Base-by-base conservation (phyloP, 2,329 filamentous ascomycete species). In the Furcasterigmium furcatum region DNA sequence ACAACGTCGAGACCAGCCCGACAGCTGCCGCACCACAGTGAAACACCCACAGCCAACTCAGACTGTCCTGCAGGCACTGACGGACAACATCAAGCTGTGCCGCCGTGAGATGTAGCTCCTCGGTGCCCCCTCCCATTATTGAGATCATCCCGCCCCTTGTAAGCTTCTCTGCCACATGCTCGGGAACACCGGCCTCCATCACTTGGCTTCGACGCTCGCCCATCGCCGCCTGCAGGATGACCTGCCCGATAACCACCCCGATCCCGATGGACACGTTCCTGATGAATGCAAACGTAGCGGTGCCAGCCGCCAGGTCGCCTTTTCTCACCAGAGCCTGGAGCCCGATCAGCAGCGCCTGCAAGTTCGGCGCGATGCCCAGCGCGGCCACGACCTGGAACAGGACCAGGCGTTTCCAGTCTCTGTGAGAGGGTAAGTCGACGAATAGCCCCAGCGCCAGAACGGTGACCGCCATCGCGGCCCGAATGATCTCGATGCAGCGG, bases 211-310 rank as follows among this genome's bases (percentile, higher is more conserved):
- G 70, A 53, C 81, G 77, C 39, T 69, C 71, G 52, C 80, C 66
- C 82, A 90, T 88, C 48, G 77, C 69, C 60, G 91, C 91, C 64
- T 89, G 84, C 67, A 91, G 91, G 30, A 91, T 77, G 38, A 89
- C 85, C n/a, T 85, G 82, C 20, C 88, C 88, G 32, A 91, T 72
- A 2, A 89, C 85, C 43, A 90, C 77, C 1, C 82, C 83, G 18
- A 84, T 77, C 3, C 82, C 77, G 0, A 82, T 87, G 9, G 82
- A 83, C 4, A 91, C 68, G 53, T 87, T 85, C 18, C 87, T 80
- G 8, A 84, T 72, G 58, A 88, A 87, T 9, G 77, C 73, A 52
- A 87, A 84, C 2, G 82, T 84, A 1, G 83, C 77, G 0, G 84
- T 88, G 0, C 80, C 84, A 2, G 82, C 77, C n/a, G 81, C 85